phyloP scores from a whole-genome alignment of 495 filamentous ascomycete species.

The Penicillium arizonense region DNA sequence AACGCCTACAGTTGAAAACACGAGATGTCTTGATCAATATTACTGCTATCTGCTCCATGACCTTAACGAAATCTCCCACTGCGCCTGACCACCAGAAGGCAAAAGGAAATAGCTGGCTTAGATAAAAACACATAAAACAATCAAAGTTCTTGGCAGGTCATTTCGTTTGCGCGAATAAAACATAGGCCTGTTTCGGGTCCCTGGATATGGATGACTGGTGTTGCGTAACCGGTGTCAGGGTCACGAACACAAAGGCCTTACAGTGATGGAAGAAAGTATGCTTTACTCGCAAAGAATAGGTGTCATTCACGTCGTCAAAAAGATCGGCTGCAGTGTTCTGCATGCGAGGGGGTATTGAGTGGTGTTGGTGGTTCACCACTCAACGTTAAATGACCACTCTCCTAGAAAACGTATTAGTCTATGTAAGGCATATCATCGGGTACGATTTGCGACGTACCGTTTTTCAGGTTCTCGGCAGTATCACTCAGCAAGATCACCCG shows the following conservation, averaged over 20 bases:
- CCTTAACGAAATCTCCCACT: no score
- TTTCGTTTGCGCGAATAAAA: background rate
- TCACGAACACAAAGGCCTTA: background rate
- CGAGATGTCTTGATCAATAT: no score
- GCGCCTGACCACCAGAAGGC: background rate
- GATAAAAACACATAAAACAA: constrained; percentile 1
- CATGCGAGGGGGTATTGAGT: background rate
- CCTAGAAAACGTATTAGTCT: constrained; percentile 21
- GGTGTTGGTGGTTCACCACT: constrained; percentile 29
- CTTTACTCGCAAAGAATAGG: background rate
- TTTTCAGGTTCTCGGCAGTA: constrained; percentile 85
- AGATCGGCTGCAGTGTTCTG: constrained; percentile 11
- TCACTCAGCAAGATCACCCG: constrained; percentile 85
- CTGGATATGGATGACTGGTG: background rate
- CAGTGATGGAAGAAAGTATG: background rate
- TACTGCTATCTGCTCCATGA: no score
- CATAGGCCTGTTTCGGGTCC: background rate
- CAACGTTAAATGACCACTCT: constrained; percentile 46
- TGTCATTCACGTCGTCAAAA: constrained; percentile 40
- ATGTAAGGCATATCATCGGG: no score
- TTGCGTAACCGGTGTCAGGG: background rate
- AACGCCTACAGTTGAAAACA: no score
- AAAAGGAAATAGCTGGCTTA: constrained; percentile 6
- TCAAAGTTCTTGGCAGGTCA: background rate
- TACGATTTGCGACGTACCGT: constrained; percentile 56